Base-by-base conservation (phyloP, 140 eudicot species). In the Bidens hawaiensis region DNA sequence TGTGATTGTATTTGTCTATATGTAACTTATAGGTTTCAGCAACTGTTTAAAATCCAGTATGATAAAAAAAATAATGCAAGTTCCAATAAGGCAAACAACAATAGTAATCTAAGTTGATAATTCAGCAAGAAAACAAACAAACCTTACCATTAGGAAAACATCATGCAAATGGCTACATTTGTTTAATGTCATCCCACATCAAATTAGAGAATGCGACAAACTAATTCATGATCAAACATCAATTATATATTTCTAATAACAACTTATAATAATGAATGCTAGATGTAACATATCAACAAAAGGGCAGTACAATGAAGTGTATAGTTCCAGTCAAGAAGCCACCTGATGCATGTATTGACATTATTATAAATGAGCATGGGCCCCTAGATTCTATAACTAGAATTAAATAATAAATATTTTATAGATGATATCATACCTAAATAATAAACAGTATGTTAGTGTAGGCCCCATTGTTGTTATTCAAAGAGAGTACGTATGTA, bases 291-390 rank as follows among this genome's bases (percentile, higher is more conserved):
- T 47, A 33, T 33, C 60, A 51, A 51, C 49, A 68, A 62, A 23
- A 18, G 43, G 63, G 13, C 2, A 28, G 40, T 62, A 21, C 71
- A 41, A 52, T 26, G 46, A 60, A 49, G n/a, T 16, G 47, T 49
- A 24, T 4, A 59, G 34, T 46, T 50, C 21, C 19, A 63, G 69
- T 59, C 31, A 76, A 63, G n/a, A 76, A 62, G 52, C 54, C 49
- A 61, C 48, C 65, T 62, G 68, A 46, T 43, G 55, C 38, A 36
- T 9, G 57, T 41, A 50, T 56, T 50, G 15, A 48, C 72, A 70
- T 47, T 76, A 70, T 56, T 56, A n/a, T 42, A 75, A 33, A 34
- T 9, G 15, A 38, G 17, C 22, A 67, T 24, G 76, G 80, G 81
- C 64, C 76, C 81, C 52, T 38, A 28, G 71, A 75, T 38, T 56